Evolutionary conservation across 495 filamentous ascomycete species (phyloP).

Genomic region (Aspergillus haitiensis): DNA sequence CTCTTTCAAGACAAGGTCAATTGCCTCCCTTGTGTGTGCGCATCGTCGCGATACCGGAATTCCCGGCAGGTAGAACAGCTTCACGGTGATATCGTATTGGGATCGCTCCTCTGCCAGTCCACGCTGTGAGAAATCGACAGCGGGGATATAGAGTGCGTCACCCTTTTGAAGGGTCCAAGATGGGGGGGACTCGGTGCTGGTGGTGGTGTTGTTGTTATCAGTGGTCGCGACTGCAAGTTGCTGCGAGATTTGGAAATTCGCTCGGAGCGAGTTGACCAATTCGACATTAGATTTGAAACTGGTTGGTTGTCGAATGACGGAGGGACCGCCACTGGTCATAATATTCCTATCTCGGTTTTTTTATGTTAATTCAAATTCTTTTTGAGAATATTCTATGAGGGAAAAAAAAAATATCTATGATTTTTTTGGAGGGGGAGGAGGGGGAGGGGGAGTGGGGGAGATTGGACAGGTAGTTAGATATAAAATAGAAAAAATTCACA

Average conservation of each 20-base stretch:
- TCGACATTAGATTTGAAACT: conserved; percentile 83
- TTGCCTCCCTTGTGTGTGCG: conserved; percentile 70
- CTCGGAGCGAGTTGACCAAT: conserved; percentile 78
- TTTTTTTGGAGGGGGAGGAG: conserved; percentile 6
- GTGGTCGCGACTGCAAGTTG: conserved; percentile 48
- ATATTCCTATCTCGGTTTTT: conserved; percentile 64
- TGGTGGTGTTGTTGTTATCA: conserved; percentile 28
- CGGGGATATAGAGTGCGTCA: conserved; percentile 69
- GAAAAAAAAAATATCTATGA: neutral
- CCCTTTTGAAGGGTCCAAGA: conserved; percentile 66
- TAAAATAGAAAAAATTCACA: conserved; percentile 23
- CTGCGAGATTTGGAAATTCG: conserved; percentile 73
- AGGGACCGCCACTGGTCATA: conserved; percentile 68
- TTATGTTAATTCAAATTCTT: neutral
- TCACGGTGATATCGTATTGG: conserved; percentile 90
- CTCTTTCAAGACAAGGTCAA: conserved; percentile 75
- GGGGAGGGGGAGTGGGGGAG: conserved; percentile 8
- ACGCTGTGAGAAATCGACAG: conserved; percentile 67
- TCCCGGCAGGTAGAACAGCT: conserved; percentile 84
- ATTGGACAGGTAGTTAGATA: neutral
- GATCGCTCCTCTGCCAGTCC: conserved; percentile 73
- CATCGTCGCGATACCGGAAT: conserved; percentile 60
- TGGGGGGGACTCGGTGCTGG: conserved; percentile 42
- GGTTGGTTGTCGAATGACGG: conserved; percentile 73
- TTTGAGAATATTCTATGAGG: too few relatives aligned